Evolutionary conservation across 108 stramenopile genomes (phyloP).

Genomic region (Nitzschia putrida): DNA sequence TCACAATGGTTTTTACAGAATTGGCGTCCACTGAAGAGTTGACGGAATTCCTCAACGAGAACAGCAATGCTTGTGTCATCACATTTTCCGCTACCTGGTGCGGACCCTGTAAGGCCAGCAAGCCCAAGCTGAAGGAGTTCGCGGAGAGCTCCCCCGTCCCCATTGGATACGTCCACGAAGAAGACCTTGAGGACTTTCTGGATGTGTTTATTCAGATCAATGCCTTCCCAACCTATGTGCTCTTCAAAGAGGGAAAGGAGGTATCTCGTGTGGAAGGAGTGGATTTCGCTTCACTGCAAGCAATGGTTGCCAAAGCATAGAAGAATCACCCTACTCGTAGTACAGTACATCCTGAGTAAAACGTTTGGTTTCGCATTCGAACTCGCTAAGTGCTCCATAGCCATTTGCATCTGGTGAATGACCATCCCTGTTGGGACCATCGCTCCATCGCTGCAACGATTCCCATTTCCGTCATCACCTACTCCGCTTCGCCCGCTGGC

Average conservation of each 20-base stretch:
- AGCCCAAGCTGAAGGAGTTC: slow-evolving; percentile 52
- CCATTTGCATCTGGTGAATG: no score
- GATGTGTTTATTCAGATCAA: slow-evolving; percentile 38
- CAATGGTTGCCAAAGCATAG: slow-evolving; percentile 20
- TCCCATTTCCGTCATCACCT: no score
- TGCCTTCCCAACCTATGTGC: slow-evolving; percentile 80
- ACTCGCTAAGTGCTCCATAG: no score
- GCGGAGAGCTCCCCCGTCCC: slow-evolving; percentile 34
- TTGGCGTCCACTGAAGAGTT: slow-evolving; percentile 20
- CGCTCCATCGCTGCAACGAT: no score
- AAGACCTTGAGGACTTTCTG: slow-evolving; percentile 53
- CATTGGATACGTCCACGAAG: slow-evolving; percentile 71
- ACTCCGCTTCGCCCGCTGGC: no score
- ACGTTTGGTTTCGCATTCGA: no score
- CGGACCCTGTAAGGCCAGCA: slow-evolving; percentile 73
- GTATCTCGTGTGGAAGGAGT: slow-evolving; percentile 68
- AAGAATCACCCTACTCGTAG: no score
- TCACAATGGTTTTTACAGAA: slow-evolving; percentile 21
- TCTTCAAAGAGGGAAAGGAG: slow-evolving; percentile 52
- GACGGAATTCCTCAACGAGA: slow-evolving; percentile 24
- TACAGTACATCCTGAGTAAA: no score
- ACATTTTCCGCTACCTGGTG: slow-evolving; percentile 76
- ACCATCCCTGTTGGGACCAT: no score
- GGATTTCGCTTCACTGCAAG: slow-evolving; percentile 42
- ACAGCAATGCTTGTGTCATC: slow-evolving; percentile 31